These are phyloP conservation scores for Monosporozyma servazzii DNA, from an alignment of 805 yeast species.

Conservation along the genomic window DNA sequence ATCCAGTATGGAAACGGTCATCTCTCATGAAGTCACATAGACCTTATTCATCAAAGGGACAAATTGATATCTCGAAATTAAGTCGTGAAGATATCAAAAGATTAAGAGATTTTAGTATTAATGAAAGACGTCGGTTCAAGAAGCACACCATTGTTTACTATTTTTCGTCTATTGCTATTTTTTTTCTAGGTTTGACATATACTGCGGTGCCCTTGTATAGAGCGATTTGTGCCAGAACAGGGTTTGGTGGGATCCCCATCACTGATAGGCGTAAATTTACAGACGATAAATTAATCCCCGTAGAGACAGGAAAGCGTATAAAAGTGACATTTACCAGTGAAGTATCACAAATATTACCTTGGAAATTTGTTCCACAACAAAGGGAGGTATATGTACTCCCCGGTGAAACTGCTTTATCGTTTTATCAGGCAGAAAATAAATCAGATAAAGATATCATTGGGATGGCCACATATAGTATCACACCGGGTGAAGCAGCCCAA, in stretches of 20 bases:
- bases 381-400: conserved; percentile 87
- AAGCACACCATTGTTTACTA: conserved; percentile 56
- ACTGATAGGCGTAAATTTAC: conserved; percentile 77
- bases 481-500: conserved; percentile 94
- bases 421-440: conserved; percentile 81
- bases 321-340: conserved; percentile 85
- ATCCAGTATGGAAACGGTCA: neutral
- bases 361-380: conserved; percentile 93
- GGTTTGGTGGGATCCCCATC: conserved; percentile 92
- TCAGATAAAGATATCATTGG: conserved; percentile 89
- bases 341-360: conserved; percentile 81
- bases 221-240: conserved; percentile 87
- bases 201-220: conserved; percentile 90
- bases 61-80: conserved; percentile 17
- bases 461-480: conserved; percentile 95
- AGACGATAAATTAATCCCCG: conserved; percentile 79
- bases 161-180: conserved; percentile 55
- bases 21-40: neutral
- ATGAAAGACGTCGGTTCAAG: conserved; percentile 25
- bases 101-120: conserved; percentile 15
- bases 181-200: conserved; percentile 70
- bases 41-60: neutral
- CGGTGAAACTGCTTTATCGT: conserved; percentile 95
- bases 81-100: conserved; percentile 20
- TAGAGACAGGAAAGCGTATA: conserved; percentile 73